Evolutionary conservation across 2,329 filamentous ascomycete species (phyloP).

Genomic region (Penicillium frequentans): DNA sequence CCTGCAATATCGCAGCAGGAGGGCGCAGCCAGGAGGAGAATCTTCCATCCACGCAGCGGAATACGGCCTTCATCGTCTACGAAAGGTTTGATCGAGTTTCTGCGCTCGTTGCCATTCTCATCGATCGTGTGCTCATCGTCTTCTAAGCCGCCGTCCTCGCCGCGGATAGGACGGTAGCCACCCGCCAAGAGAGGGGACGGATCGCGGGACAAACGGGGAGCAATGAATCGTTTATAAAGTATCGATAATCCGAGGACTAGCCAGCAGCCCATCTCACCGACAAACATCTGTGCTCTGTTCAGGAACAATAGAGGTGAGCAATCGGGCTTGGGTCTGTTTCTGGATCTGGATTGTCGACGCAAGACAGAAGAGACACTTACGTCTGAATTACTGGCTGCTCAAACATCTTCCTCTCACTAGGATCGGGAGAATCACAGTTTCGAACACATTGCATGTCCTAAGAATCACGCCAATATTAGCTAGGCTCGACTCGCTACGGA

Average conservation of each 20-base stretch:
- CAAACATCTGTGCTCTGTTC: constrained; percentile 80
- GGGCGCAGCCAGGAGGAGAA: constrained; percentile 77
- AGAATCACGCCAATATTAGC: constrained; percentile 6
- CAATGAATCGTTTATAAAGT: constrained; percentile 61
- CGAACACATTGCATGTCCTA: constrained; percentile 94
- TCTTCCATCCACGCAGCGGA: constrained; percentile 66
- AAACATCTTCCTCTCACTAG: constrained; percentile 69
- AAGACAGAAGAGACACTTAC: constrained; percentile 31
- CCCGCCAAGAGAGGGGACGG: constrained; percentile 45
- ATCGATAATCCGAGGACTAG: constrained; percentile 74
- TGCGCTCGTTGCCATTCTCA: constrained; percentile 42
- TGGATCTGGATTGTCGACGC: not conserved
- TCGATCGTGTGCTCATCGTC: constrained; percentile 47
- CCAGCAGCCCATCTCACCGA: constrained; percentile 96
- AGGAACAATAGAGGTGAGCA: not conserved
- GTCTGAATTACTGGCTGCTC: constrained; percentile 97
- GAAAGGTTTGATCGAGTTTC: constrained; percentile 53
- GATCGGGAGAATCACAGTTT: constrained; percentile 73
- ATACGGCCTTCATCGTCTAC: constrained; percentile 57
- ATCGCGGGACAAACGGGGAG: constrained; percentile 38
- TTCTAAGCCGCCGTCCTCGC: constrained; percentile 48
- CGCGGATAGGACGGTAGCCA: constrained; percentile 67
- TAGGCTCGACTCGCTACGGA: not conserved
- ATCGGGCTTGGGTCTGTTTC: not conserved
- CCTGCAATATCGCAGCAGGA: constrained; percentile 92